phyloP scores from a whole-genome alignment of 768 basidiomycete species.

The Calocybe cyanea region DNA sequence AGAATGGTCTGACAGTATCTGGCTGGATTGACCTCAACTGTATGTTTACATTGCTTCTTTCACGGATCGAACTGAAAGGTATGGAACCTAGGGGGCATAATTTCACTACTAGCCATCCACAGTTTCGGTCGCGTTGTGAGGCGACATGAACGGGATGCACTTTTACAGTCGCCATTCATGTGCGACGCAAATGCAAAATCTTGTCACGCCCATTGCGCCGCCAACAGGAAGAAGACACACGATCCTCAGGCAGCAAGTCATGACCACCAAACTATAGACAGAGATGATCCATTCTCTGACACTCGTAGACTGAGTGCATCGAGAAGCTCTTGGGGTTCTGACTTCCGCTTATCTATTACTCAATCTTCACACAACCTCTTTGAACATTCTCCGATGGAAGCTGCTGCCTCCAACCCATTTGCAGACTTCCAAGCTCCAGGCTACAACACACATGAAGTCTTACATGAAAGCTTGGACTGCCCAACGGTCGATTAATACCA shows the following conservation, averaged over 20 bases:
- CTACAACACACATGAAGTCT: slow-evolving; percentile 25
- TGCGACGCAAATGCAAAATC: slow-evolving; percentile 4
- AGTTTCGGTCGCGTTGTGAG: slow-evolving; percentile 57
- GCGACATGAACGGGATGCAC: slow-evolving; percentile 56
- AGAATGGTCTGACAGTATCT: slow-evolving; percentile 39
- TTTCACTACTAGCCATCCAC: slow-evolving; percentile 54
- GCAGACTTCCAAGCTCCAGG: slow-evolving; percentile 26
- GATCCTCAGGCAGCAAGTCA: slow-evolving; percentile 1
- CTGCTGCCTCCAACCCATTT: slow-evolving; percentile 11
- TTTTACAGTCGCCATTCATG: slow-evolving; percentile 42
- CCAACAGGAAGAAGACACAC: slow-evolving; percentile 10
- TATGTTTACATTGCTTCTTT: slow-evolving; percentile 23
- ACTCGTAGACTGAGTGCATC: slow-evolving; percentile 16
- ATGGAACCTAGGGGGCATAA: slow-evolving; percentile 42
- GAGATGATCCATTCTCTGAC: slow-evolving; percentile 32
- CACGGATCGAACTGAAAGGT: no score
- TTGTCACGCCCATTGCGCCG: background rate
- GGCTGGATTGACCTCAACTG: slow-evolving; percentile 57
- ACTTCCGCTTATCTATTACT: background rate
- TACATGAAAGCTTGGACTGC: slow-evolving; percentile 20
- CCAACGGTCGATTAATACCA: no score
- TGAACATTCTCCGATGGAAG: slow-evolving; percentile 8
- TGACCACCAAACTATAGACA: slow-evolving; percentile 7
- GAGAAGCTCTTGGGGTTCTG: slow-evolving; percentile 11
- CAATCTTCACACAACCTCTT: slow-evolving; percentile 7